phyloP scores from a whole-genome alignment of 306 rosid genomes.

The Vicia sativa region DNA sequence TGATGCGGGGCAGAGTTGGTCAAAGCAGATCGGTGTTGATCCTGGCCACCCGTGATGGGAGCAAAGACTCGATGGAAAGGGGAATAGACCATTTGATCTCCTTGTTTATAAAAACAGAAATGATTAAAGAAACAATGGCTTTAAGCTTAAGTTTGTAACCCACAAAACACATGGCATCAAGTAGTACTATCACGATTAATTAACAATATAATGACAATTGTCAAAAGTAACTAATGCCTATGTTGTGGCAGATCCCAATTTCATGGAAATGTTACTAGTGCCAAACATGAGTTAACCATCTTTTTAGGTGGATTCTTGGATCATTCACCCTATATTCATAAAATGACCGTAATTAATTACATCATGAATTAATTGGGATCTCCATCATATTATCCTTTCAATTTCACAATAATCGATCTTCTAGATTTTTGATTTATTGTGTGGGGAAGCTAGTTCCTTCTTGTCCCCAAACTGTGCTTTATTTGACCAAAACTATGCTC shows the following conservation, averaged over 20 bases:
- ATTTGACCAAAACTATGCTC: constrained; percentile 26
- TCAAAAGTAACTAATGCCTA: background rate
- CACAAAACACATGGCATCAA: constrained; percentile 10
- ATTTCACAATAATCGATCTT: background rate
- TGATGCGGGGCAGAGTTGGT: no score
- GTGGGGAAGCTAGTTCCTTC: constrained; percentile 5
- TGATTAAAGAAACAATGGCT: background rate
- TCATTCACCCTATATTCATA: constrained; percentile 25
- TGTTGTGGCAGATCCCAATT: constrained; percentile 1
- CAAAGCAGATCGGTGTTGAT: no score
- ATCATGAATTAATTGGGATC: constrained; percentile 30
- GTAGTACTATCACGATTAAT: background rate
- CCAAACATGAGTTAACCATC: constrained; percentile 5
- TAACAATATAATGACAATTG: background rate
- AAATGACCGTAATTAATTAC: background rate
- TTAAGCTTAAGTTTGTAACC: constrained; percentile 8
- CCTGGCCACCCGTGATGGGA: no score
- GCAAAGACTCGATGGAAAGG: no score
- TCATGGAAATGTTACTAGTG: background rate
- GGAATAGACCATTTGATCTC: no score
- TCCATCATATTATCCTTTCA: constrained; percentile 28
- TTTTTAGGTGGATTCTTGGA: constrained; percentile 32
- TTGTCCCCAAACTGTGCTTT: constrained; percentile 27
- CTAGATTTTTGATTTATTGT: constrained; percentile 6
- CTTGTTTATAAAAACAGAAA: no score